Evolutionary conservation across 2,329 filamentous ascomycete genomes (phyloP).

Genomic region (Phaeophleospora eucalypticola): DNA sequence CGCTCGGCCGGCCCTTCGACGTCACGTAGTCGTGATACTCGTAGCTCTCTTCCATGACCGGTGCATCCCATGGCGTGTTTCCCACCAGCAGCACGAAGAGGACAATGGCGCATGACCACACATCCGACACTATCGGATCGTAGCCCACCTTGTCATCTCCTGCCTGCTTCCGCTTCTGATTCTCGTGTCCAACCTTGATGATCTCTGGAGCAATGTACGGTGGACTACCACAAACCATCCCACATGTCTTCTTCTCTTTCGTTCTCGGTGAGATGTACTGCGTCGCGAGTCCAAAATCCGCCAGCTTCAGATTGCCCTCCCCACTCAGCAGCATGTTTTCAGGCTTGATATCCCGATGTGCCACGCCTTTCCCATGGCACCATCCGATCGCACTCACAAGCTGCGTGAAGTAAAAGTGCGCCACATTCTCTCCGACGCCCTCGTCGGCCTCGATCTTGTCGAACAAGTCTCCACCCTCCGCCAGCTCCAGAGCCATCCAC

Average conservation of each 20-base stretch:
- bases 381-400: conserved; percentile 85
- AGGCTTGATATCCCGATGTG: conserved; percentile 71
- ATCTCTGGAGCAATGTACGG: conserved; percentile 98
- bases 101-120: conserved; percentile 98
- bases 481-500: conserved; percentile 98
- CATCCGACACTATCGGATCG: conserved; percentile 75
- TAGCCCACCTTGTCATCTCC: conserved; percentile 56
- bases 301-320: conserved; percentile 84
- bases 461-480: conserved; percentile 91
- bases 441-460: conserved; percentile 99
- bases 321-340: conserved; percentile 90
- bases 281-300: conserved; percentile 93
- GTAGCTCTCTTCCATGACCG: conserved; percentile 70
- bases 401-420: conserved; percentile 93
- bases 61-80: conserved; percentile 97
- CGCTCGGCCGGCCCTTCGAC: conserved; percentile 70
- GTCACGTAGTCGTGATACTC: conserved; percentile 86
- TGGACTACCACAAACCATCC: conserved; percentile 89
- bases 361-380: conserved; percentile 93
- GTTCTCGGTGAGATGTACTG: conserved; percentile 77
- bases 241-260: conserved; percentile 73
- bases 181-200: conserved; percentile 47
- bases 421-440: conserved; percentile 89
- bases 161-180: conserved; percentile 46
- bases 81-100: conserved; percentile 91